Evolutionary conservation across 257 asterid species (phyloP).

Genomic region (Penstemon eatonii): DNA sequence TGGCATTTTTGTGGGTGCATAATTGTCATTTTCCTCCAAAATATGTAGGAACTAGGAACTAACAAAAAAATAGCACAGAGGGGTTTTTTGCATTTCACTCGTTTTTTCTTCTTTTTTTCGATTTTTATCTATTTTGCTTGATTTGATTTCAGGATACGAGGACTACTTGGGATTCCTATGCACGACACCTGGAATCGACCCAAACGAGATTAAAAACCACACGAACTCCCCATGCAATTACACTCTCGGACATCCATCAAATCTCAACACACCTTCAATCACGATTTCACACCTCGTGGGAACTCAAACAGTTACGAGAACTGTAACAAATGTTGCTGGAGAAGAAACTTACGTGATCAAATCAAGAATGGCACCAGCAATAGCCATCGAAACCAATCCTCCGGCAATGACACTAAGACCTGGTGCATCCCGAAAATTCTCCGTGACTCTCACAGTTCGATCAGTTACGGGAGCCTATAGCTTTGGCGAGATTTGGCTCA

Average conservation of each 20-base stretch:
- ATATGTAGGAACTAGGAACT: no score
- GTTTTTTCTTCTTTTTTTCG: no score
- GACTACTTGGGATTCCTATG: constrained; percentile 97
- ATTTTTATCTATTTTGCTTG: constrained; percentile 12
- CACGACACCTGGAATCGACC: constrained; percentile 78
- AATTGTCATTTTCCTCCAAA: no score
- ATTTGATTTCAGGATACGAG: constrained; percentile 55
- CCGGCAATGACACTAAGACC: constrained; percentile 92
- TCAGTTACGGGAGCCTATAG: constrained; percentile 75
- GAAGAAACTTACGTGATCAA: constrained; percentile 90
- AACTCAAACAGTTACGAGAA: constrained; percentile 73
- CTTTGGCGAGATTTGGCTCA: constrained; percentile 83
- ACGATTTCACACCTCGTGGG: constrained; percentile 92
- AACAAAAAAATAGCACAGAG: no score
- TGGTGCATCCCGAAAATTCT: constrained; percentile 58
- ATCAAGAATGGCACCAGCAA: constrained; percentile 84
- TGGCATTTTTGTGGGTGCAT: no score
- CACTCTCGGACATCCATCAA: constrained; percentile 83
- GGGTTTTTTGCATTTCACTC: no score
- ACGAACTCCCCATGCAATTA: constrained; percentile 83
- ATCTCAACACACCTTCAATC: constrained; percentile 84
- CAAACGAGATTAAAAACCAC: constrained; percentile 65
- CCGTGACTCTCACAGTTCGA: constrained; percentile 73
- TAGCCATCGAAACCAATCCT: constrained; percentile 86
- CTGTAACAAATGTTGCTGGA: constrained; percentile 74